phyloP scores from a whole-genome alignment of 768 basidiomycete species.

The Leccinum imitatum region DNA sequence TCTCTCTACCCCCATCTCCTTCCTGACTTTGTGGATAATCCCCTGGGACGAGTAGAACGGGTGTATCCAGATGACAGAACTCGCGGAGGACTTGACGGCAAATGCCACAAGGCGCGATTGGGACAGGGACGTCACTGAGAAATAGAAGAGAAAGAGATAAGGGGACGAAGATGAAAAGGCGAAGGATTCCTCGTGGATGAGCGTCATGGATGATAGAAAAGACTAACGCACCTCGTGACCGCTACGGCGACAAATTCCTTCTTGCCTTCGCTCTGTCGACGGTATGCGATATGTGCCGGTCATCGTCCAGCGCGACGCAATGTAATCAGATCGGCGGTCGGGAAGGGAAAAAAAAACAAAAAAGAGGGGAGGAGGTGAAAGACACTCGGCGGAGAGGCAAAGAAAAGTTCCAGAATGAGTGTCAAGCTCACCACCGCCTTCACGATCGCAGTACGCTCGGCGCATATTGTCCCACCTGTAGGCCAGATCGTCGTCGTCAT shows the following conservation, averaged over 20 bases:
- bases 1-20: constrained; percentile 16
- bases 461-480: constrained; percentile 86
- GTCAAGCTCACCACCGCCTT: constrained; percentile 77
- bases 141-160: no score
- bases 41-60: constrained; percentile 67
- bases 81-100: constrained; percentile 91
- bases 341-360: not conserved
- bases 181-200: not conserved
- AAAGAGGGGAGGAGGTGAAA: not conserved
- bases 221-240: constrained; percentile 63
- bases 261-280: constrained; percentile 71
- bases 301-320: no score
- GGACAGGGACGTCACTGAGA: constrained; percentile 63
- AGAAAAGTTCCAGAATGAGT: not conserved
- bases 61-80: constrained; percentile 75
- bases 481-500: not conserved
- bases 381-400: not conserved
- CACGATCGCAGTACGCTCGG: constrained; percentile 92
- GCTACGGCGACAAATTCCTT: constrained; percentile 73
- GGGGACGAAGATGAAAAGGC: not conserved
- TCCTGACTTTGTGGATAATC: constrained; percentile 48
- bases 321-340: not conserved
- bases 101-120: constrained; percentile 87
- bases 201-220: not conserved
- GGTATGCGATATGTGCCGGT: not conserved